phyloP scores from a whole-genome alignment of 2,329 filamentous ascomycete species.

The Hypoxylon sp. region DNA sequence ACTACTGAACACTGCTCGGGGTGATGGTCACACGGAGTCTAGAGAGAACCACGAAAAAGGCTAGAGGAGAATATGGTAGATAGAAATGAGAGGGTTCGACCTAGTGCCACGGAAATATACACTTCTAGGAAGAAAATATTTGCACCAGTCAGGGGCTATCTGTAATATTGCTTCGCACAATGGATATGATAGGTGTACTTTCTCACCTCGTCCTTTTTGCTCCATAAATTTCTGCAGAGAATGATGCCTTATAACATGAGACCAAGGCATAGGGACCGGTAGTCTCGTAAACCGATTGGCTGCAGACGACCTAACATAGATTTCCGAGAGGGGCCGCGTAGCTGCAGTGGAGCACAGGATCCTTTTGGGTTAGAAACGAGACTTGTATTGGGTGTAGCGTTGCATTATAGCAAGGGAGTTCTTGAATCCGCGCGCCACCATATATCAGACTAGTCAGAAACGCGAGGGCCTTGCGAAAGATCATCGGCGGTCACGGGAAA shows the following conservation, averaged over 20 bases:
- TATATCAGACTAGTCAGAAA: background rate
- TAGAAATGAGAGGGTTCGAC: background rate
- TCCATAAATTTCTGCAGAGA: too few species aligned
- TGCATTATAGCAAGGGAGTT: background rate
- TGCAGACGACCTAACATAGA: background rate
- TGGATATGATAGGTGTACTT: too few species aligned
- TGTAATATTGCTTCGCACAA: background rate
- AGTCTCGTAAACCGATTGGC: background rate
- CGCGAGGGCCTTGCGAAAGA: background rate
- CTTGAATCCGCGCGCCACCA: background rate
- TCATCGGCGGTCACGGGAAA: background rate
- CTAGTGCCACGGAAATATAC: background rate
- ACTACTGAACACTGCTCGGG: background rate
- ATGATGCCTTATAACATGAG: background rate
- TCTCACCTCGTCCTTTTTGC: too few species aligned
- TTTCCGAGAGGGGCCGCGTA: too few species aligned
- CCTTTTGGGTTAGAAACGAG: background rate
- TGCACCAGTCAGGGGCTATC: background rate
- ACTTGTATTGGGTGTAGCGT: too few species aligned
- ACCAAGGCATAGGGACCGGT: background rate
- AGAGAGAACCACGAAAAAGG: background rate
- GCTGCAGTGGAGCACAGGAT: background rate
- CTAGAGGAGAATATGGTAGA: background rate
- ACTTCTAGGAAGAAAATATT: background rate
- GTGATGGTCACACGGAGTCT: background rate